These are phyloP conservation scores for Scedosporium apiospermum DNA, from an alignment of 2,329 filamentous ascomycete species.

Conservation along the genomic window DNA sequence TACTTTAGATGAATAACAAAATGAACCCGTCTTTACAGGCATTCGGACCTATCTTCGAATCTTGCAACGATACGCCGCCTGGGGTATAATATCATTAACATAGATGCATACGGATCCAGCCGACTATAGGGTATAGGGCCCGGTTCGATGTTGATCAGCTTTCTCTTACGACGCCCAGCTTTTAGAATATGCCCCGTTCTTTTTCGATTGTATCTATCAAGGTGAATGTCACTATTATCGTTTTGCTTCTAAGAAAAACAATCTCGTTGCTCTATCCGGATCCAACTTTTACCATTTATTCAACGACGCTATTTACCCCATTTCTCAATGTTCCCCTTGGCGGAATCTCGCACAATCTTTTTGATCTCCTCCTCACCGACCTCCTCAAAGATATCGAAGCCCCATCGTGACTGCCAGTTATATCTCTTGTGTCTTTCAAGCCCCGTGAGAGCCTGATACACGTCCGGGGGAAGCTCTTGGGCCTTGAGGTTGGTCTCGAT, in stretches of 20 bases:
- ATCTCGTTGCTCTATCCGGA: too few relatives aligned
- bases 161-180: background rate
- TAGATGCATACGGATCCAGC: too few relatives aligned
- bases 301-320: background rate
- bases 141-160: background rate
- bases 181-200: too few relatives aligned
- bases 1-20: too few relatives aligned
- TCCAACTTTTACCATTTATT: background rate
- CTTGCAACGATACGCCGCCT: too few relatives aligned
- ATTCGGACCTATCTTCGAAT: too few relatives aligned
- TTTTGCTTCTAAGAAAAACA: too few relatives aligned
- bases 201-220: too few relatives aligned
- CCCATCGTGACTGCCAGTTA: constrained; percentile 32
- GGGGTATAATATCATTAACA: too few relatives aligned
- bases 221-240: too few relatives aligned
- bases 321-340: background rate
- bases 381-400: constrained; percentile 34
- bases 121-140: background rate
- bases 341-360: constrained; percentile 4
- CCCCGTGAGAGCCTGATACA: constrained; percentile 24
- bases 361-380: constrained; percentile 25
- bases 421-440: constrained; percentile 32
- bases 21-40: background rate
- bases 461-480: constrained; percentile 23
- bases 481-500: constrained; percentile 54